These are phyloP conservation scores for Colletotrichum scovillei DNA, from an alignment of 2,329 filamentous ascomycete species.

Conservation along the genomic window DNA sequence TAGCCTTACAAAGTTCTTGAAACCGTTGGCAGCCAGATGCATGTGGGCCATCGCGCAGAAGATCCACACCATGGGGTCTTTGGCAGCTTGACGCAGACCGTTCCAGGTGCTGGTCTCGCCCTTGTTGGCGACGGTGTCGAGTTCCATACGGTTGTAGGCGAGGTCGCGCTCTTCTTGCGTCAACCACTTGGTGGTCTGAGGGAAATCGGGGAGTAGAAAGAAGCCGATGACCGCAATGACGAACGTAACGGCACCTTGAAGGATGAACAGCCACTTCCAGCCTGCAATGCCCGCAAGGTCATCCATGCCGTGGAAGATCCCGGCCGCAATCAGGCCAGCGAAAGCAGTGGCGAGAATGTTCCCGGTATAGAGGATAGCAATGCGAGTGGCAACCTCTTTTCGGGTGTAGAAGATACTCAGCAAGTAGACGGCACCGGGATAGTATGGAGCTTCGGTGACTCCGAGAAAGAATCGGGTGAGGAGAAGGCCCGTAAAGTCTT, in stretches of 20 bases:
- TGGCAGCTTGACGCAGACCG: slow-evolving; percentile 48
- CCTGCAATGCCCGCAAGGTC: slow-evolving; percentile 47
- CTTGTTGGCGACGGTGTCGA: slow-evolving; percentile 41
- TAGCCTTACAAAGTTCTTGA: slow-evolving; percentile 51
- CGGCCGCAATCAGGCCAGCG: slow-evolving; percentile 71
- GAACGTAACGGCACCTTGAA: slow-evolving; percentile 53
- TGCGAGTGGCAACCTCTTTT: slow-evolving; percentile 72
- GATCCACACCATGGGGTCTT: slow-evolving; percentile 57
- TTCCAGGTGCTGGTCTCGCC: slow-evolving; percentile 39
- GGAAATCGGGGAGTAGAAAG: slow-evolving; percentile 39
- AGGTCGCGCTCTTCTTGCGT: slow-evolving; percentile 38
- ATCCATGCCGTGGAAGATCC: slow-evolving; percentile 69
- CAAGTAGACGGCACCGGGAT: slow-evolving; percentile 57
- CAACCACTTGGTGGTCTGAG: slow-evolving; percentile 39
- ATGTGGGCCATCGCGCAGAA: slow-evolving; percentile 62
- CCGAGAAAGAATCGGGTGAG: slow-evolving; percentile 50
- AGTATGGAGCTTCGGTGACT: slow-evolving; percentile 45
- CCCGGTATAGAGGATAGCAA: slow-evolving; percentile 68
- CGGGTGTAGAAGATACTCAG: slow-evolving; percentile 73
- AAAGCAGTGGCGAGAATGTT: slow-evolving; percentile 76
- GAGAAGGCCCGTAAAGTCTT: slow-evolving; percentile 46
- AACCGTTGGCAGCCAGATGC: slow-evolving; percentile 59
- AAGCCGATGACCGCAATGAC: slow-evolving; percentile 34
- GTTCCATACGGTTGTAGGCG: slow-evolving; percentile 39
- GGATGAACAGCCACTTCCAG: slow-evolving; percentile 57